A percentile compares a stretch with the other conserved stretches of the same genome.
Evolutionary conservation across 768 basidiomycete genomes (phyloP).

Genomic region (Suillus weaverae): DNA sequence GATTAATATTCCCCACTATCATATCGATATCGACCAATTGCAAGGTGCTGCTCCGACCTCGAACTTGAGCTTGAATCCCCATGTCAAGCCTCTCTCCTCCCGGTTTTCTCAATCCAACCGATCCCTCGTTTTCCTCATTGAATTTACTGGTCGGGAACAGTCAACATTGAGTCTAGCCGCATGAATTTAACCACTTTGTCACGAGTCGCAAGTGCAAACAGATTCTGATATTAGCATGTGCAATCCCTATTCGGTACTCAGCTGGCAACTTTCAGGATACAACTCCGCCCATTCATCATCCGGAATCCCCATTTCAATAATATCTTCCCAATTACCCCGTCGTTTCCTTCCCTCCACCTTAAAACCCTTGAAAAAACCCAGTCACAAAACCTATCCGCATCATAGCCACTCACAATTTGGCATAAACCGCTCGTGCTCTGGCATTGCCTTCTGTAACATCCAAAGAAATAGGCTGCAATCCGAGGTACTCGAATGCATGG

Average conservation of each 20-base stretch:
- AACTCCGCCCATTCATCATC: constrained; percentile 31
- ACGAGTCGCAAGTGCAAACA: not conserved
- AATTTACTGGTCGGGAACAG: not conserved
- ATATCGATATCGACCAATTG: too few species aligned
- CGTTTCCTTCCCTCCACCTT: constrained; percentile 28
- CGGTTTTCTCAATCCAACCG: too few species aligned
- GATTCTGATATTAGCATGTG: not conserved
- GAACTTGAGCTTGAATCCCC: too few species aligned
- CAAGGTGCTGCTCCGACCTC: too few species aligned
- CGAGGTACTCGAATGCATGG: constrained; percentile 35
- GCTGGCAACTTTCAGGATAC: not conserved
- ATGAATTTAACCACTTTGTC: too few species aligned
- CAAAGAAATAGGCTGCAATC: constrained; percentile 39
- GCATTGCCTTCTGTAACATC: constrained; percentile 35
- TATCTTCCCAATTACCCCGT: constrained; percentile 28
- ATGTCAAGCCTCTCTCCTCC: too few species aligned
- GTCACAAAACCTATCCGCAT: not conserved
- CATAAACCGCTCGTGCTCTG: constrained; percentile 33
- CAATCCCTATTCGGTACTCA: not conserved
- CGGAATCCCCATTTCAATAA: constrained; percentile 32
- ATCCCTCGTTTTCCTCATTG: not conserved
- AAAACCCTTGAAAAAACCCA: constrained; percentile 30
- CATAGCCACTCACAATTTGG: constrained; percentile 32
- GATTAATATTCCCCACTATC: too few species aligned
- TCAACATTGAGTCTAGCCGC: not conserved